Evolutionary conservation across 1,139 yeast species (phyloP), one percentile per base, ranked within the genome.

Genomic region (Suhomyces terraborum): DNA sequence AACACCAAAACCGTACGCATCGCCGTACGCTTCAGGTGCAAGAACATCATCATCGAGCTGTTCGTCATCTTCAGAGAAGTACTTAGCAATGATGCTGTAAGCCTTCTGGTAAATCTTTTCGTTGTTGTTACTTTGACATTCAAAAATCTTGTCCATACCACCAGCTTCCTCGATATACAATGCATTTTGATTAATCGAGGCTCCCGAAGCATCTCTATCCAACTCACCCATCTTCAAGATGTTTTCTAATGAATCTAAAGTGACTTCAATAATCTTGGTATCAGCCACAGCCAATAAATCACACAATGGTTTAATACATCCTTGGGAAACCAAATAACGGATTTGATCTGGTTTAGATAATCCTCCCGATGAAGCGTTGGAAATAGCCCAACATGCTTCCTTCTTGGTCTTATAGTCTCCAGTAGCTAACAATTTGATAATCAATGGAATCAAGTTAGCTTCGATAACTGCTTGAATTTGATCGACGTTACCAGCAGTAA

Each of bases 301-400:
- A 71, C 98, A 93, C 58, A 93, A 76, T 33, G 98, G 98, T 70
- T 91, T 93, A 67, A 93, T 91, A 70, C 98, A 89, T 29, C 98
- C 98, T 69, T 93, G 98, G 54, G 76, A 75, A 30, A 93, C 98
- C 54, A 93, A 78, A 67, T 89, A 93, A 55, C 93, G 80, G 54
- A 93, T 91, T 64, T 89, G 96, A 41, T 89, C 96, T 6, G 98
- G 98, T 63, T 83, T 85, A 35, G 85, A 76, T 54, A 89, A 75
- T 25, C 97, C 98, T 56, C 98, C 98, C 14, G 96, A 86, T 14
- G 96, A 87, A 32, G 98, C 98, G 63, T 93, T 93, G 25, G 98
- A 89, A 54, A 93, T 86, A 26, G 98, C 98, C 98, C 98, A 93
- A 74, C 98, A 91, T 8, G 98, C 98, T 71, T 93, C 98, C 68